Percentiles rank a stretch among this genome's conserved stretches.
Evolutionary conservation across 139 green algal species (phyloP).

Genomic region (Mesotaenium endlicherianum): DNA sequence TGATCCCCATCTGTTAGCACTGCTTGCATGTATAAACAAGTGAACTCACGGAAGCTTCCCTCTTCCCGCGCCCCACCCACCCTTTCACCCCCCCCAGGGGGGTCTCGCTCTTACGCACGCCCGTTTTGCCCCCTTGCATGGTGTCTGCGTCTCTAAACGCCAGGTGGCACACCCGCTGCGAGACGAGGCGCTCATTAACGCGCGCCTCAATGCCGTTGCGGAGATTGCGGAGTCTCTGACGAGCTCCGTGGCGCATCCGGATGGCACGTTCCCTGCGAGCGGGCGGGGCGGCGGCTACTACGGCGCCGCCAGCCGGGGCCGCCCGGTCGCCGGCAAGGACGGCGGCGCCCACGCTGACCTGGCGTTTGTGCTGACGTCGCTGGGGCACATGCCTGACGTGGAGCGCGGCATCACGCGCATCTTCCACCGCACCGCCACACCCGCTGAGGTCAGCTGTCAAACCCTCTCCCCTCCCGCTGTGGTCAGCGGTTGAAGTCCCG

Average conservation of each 20-base stretch:
- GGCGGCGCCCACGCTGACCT: background rate
- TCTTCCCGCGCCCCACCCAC: background rate
- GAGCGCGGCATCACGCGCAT: constrained; percentile 72
- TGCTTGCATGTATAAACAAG: too few species aligned
- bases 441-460: constrained; percentile 74
- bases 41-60: too few species aligned
- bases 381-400: constrained; percentile 67
- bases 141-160: background rate
- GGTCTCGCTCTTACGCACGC: too few species aligned
- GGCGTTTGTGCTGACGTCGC: background rate
- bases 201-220: constrained; percentile 70
- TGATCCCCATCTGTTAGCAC: too few species aligned
- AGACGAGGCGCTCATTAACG: background rate
- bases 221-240: constrained; percentile 60
- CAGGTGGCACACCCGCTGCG: constrained; percentile 37
- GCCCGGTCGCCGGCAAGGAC: background rate
- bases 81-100: too few species aligned
- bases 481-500: background rate
- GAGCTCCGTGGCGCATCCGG: background rate
- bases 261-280: constrained; percentile 18
- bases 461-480: constrained; percentile 14
- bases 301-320: background rate
- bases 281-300: background rate
- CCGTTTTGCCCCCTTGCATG: too few species aligned
- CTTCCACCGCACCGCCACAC: constrained; percentile 72